Base-by-base conservation (phyloP, 176 grass and related monocot species). In the Otatea glauca region DNA sequence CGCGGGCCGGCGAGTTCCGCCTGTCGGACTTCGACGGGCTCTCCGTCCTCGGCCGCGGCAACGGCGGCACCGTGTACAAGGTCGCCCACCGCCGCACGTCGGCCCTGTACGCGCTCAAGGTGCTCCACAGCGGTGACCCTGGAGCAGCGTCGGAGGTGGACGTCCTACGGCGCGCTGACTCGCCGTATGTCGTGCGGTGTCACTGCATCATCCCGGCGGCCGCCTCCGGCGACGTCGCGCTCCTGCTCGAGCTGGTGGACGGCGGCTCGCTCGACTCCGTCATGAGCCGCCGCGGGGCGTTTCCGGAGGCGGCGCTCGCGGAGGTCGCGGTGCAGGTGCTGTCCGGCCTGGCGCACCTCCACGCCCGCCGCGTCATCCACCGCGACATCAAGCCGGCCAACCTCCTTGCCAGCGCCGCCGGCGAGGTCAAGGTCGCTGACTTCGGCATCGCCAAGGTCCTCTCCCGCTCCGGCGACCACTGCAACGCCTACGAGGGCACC, bases 361-460 rank as follows among this genome's bases (percentile, higher is more conserved):
- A 90, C 68, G 65, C 82, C 10, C 83, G 83, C 65, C 68, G 67
- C 86, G 81, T 92, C 83, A 86, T 89, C 4, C 90, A 92, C 78
- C 90, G 75, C 10, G 87, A 92, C 80, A 49, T 92, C 68, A 92
- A 92, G 80, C 87, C 87, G 7, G 83, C 43, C 1, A 92, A 92
- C 80, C 75, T 92, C 16, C 91, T 89, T 54, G 53, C 50, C 25
- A 84, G 29, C 79, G 5, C 53, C 0, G 70, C 2, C 21, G 91
- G 91, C 0, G 80, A 69, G 14, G 87, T 92, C 55, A 92, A 86
- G 91, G 43, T 92, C 43, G 38, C 83, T 37, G 84, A 87, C 65
- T 89, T 92, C 20, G 87, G 90, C 9, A 81, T 89, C 66, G 90
- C 87, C 68, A 92, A 86, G 50, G 83, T 92, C 6, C 44, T 92